Evolutionary conservation across 1,284 basidiomycete species (phyloP), one percentile per base, ranked within the genome.

Genomic region (Apiotrichum laibachii): DNA sequence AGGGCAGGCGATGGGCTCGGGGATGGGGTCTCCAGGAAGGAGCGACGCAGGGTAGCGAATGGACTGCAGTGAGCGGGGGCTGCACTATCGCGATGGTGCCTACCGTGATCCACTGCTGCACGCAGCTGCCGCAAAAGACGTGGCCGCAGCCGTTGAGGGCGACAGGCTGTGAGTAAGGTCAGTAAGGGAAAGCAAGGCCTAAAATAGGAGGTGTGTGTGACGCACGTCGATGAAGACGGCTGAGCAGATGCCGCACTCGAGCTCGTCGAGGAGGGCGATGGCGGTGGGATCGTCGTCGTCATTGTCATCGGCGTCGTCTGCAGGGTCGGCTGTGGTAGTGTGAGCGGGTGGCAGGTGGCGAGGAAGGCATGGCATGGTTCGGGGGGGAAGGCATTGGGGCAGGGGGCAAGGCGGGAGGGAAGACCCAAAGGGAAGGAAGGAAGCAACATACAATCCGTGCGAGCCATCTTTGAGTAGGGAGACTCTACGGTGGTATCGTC

Each of bases 21-120:
- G 82, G 19, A 86, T 83, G 57, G 91, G 82, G 70, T 85, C 81
- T 15, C 86, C 83, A 5, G 90, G 89, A 33, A 92, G 83, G 48
- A 81, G 82, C 73, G 89, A 89, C 33, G 84, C 84, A 43, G 91
- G 82, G 73, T 90, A 87, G 15, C 83, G 84, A 19, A 90, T 78
- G 49, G 65, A 61, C 65, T 67, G 56, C 16, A 31, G 49, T 59
- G 33, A 59, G 58, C 44, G 33, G 21, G 26, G 26, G 26, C 26
- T 31, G 26, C 7, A 7, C 26, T 31, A 31, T 31, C 26, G 7
- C 7, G 44, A 15, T 4, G 22, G 19, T 18, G 50, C 59, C 16
- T 21, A 62, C 65, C 48, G 55, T 62, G 55, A 67, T 67, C 65
- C 65, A 67, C 26, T 58, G 65, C 15, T 45, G 44, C 6, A 67